A percentile compares a stretch with the other conserved stretches of the same genome.
Conservation (phyloP, 768 basidiomycete species). For the Phallus indusiatus region DNA sequence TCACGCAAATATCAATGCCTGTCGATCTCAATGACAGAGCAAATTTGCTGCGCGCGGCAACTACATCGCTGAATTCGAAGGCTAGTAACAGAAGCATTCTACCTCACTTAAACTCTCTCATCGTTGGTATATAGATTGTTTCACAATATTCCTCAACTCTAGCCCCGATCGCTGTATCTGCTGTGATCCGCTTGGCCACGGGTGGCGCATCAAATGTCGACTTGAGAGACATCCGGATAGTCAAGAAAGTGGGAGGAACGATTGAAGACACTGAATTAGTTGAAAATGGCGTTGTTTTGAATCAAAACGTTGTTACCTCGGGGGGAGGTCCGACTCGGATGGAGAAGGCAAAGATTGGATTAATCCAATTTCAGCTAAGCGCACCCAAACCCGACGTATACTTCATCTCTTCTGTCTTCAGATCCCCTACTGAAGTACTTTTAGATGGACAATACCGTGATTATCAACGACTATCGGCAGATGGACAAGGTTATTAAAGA, state of each 20-base stretch:
- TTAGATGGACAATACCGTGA: slow-evolving; percentile 99
- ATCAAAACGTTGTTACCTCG: slow-evolving; percentile 85
- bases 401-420: slow-evolving; percentile 9
- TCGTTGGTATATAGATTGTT: slow-evolving; percentile 58
- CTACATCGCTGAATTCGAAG: slow-evolving; percentile 94
- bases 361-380: slow-evolving; percentile 97
- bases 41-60: slow-evolving; percentile 82
- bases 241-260: slow-evolving; percentile 97
- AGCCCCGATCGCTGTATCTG: slow-evolving; percentile 97
- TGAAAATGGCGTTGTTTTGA: slow-evolving; percentile 85
- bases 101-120: not conserved
- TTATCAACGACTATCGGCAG: slow-evolving; percentile 98
- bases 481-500: slow-evolving; percentile 99
- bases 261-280: slow-evolving; percentile 98
- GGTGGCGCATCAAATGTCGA: slow-evolving; percentile 91
- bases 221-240: slow-evolving; percentile 89
- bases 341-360: slow-evolving; percentile 97
- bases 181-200: slow-evolving; percentile 85
- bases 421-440: slow-evolving; percentile 10
- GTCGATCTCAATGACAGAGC: slow-evolving; percentile 85
- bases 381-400: slow-evolving; percentile 96
- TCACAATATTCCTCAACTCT: slow-evolving; percentile 98
- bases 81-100: slow-evolving; percentile 20
- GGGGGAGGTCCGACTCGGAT: slow-evolving; percentile 91
- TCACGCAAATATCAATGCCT: slow-evolving; percentile 86